Evolutionary conservation across 2,329 filamentous ascomycete species (phyloP).

Genomic region (Claviceps pazoutovae): DNA sequence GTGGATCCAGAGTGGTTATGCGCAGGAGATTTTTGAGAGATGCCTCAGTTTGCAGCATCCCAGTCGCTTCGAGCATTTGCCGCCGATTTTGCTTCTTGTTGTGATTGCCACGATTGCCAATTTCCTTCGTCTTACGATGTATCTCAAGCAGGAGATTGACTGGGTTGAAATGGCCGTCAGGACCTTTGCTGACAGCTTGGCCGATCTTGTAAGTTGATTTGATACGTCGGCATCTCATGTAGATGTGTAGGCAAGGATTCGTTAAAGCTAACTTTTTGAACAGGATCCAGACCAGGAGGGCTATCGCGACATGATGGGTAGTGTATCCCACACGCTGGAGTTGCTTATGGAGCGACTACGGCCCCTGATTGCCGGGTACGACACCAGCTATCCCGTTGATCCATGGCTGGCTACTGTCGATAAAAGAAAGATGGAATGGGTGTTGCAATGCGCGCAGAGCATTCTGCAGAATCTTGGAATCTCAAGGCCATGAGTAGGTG

Average conservation of each 20-base stretch:
- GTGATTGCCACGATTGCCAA: conserved; percentile 50
- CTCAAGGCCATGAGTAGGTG: conserved; percentile 15
- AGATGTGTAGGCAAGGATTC: not conserved
- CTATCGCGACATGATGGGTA: conserved; percentile 23
- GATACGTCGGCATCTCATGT: too few species aligned
- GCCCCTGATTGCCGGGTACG: conserved; percentile 20
- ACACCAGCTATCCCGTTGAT: conserved; percentile 24
- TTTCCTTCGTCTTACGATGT: conserved; percentile 37
- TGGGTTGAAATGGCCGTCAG: conserved; percentile 49
- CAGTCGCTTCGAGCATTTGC: conserved; percentile 37
- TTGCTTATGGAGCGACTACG: conserved; percentile 22
- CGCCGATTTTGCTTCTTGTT: conserved; percentile 48
- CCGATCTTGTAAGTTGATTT: conserved; percentile 33
- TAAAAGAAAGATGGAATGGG: conserved; percentile 25
- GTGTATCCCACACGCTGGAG: conserved; percentile 25
- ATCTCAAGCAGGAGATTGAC: conserved; percentile 40
- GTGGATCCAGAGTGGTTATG: conserved; percentile 51
- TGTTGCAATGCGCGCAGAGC: conserved; percentile 22
- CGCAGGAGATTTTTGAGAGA: conserved; percentile 47
- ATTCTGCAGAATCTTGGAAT: conserved; percentile 20
- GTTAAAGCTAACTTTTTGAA: conserved; percentile 8
- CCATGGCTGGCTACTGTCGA: conserved; percentile 26
- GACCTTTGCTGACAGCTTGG: conserved; percentile 34
- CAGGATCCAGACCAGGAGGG: conserved; percentile 26
- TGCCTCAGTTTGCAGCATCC: conserved; percentile 25